phyloP scores from a whole-genome alignment of 2,329 filamentous ascomycete genomes.

The Chaetomiaceae sp. region DNA sequence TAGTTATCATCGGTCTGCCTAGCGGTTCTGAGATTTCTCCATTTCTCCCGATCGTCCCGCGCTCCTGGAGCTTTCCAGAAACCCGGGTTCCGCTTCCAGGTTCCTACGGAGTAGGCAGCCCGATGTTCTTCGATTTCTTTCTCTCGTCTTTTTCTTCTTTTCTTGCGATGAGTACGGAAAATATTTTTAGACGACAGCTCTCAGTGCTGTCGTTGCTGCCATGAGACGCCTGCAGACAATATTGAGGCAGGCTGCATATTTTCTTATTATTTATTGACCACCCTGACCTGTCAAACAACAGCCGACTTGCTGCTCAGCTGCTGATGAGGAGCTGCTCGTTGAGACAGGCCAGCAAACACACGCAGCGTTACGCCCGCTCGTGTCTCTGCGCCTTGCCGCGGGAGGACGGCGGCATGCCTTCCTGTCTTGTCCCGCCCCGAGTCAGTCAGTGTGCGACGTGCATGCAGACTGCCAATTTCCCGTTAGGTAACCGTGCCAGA shows the following conservation, averaged over 20 bases:
- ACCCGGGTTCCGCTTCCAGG: too few species aligned
- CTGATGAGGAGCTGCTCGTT: background rate
- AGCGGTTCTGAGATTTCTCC: too few species aligned
- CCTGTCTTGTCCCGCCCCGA: conserved; percentile 4
- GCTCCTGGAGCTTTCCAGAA: too few species aligned
- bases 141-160: background rate
- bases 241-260: conserved; percentile 12
- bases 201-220: background rate
- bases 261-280: background rate
- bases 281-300: background rate
- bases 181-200: conserved; percentile 8
- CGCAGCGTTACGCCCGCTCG: background rate
- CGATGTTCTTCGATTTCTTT: background rate
- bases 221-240: conserved; percentile 2
- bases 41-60: too few species aligned
- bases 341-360: background rate
- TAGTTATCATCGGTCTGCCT: too few species aligned
- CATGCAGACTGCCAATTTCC: conserved; percentile 4
- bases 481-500: background rate
- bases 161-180: too few species aligned
- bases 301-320: background rate
- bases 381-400: too few species aligned
- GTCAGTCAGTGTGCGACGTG: background rate
- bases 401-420: background rate
- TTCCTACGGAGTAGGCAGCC: background rate